Evolutionary conservation across 495 filamentous ascomycete species (phyloP).

Genomic region (Penicillium egyptiacum): DNA sequence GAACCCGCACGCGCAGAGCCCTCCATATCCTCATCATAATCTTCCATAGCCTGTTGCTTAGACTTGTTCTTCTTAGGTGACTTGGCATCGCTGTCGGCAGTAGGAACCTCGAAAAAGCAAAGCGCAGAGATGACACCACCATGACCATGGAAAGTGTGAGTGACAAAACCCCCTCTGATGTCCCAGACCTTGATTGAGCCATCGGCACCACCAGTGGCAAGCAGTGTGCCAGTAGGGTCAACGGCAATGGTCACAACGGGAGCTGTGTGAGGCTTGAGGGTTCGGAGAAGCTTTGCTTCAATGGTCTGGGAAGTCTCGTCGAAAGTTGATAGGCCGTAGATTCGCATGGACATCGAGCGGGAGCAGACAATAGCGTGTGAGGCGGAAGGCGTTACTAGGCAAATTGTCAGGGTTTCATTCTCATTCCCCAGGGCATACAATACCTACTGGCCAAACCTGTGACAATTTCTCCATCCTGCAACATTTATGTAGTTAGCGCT

Average conservation of each 20-base stretch:
- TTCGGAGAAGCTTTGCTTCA: slow-evolving; percentile 67
- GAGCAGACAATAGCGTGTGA: slow-evolving; percentile 90
- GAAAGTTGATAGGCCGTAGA: slow-evolving; percentile 69
- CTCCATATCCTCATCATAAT: slow-evolving; percentile 45
- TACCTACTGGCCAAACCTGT: slow-evolving; percentile 77
- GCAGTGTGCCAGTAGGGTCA: slow-evolving; percentile 81
- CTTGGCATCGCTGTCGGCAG: slow-evolving; percentile 26
- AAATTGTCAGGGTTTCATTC: slow-evolving; percentile 15
- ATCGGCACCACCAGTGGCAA: slow-evolving; percentile 90
- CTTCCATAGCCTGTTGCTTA: slow-evolving; percentile 30
- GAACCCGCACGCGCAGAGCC: slow-evolving; percentile 39
- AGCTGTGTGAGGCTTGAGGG: slow-evolving; percentile 84
- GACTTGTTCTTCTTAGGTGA: slow-evolving; percentile 43
- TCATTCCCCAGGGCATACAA: slow-evolving; percentile 5
- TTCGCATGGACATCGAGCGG: slow-evolving; percentile 88
- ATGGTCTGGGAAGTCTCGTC: slow-evolving; percentile 53
- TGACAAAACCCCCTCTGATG: slow-evolving; percentile 84
- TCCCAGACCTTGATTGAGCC: slow-evolving; percentile 96
- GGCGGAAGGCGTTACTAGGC: slow-evolving; percentile 76
- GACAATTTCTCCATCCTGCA: slow-evolving; percentile 86
- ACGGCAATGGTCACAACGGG: slow-evolving; percentile 82
- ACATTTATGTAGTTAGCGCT: slow-evolving; percentile 21
- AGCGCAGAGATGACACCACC: slow-evolving; percentile 87
- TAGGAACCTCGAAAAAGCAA: slow-evolving; percentile 77
- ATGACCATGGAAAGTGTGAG: slow-evolving; percentile 92